Evolutionary conservation across 371 early-diverging fungal genomes (phyloP), one percentile per base, ranked within the genome.

Genomic region (Enteropsectra breve): DNA sequence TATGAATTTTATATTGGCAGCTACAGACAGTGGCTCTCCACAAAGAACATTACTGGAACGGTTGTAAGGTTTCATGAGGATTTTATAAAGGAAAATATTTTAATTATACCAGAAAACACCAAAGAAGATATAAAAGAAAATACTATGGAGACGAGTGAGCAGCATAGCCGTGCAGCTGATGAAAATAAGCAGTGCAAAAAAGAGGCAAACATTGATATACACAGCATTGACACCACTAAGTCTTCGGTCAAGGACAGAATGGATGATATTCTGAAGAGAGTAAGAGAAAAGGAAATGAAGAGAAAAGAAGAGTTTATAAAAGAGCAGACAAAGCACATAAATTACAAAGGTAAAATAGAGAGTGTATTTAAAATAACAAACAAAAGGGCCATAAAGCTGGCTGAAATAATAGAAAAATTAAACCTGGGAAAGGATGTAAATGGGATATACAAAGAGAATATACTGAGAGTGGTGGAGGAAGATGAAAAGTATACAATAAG

Each of bases 291-390:
- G 64, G 79, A 76, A 62, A 38, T 37, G 54, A 13, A 52, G 48
- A 69, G 79, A 46, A 71, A 64, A 70, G 69, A 72, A 36, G 61
- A 56, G 24, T 78, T 76, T 70, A 73, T 78, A 32, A 34, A 38
- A 11, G 60, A 72, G 50, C 21, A 56, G 6, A 68, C 70, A 45
- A 70, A 68, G 32, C 67, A 70, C 23, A 53, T 46, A 32, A 13
- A 53, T 4, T 56, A 63, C 1, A 0, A 49, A 24, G 59, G 53
- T 15, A 74, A 56, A 63, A 49, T 74, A 13, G 13, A 52, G 15
- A 23, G 24, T 8, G 32, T 65, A 18, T 66, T 70, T 43, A 55
- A 37, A 59, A 49, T 66, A 24, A 63, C 58, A 34, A 48, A 53
- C 5, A 69, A 59, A 33, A 47, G 49, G 29, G 66, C 71, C 8